Conservation (phyloP, 169 alveolate species). For the Eimeria acervulina region DNA sequence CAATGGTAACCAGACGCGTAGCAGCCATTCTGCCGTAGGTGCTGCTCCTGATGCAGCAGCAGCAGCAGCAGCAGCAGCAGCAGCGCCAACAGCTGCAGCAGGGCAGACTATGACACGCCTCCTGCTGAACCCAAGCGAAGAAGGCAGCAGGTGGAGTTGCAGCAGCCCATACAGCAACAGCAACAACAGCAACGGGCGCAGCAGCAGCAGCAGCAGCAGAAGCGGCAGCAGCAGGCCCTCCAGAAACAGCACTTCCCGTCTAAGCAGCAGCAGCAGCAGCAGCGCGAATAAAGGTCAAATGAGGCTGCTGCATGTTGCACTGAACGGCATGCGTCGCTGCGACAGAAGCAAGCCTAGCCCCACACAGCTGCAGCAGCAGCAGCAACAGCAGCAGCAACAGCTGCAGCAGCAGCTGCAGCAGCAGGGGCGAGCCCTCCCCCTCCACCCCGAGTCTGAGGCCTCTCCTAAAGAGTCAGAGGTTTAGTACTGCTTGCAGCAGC, state of each 20-base stretch:
- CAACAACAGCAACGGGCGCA: slow-evolving; percentile 38
- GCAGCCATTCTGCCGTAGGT: too few species aligned
- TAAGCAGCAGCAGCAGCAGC: slow-evolving; percentile 51
- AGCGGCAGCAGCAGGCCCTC: slow-evolving; percentile 12
- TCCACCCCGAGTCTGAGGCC: not conserved
- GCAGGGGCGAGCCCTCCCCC: not conserved
- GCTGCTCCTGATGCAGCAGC: too few species aligned
- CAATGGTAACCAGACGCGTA: too few species aligned
- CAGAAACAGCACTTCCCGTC: slow-evolving; percentile 27
- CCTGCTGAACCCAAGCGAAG: slow-evolving; percentile 26
- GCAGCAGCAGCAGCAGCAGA: slow-evolving; percentile 63
- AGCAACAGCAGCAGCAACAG: slow-evolving; percentile 62
- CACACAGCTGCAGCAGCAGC: not conserved
- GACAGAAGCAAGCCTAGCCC: slow-evolving; percentile 2
- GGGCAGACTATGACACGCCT: not conserved
- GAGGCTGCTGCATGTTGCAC: slow-evolving; percentile 74
- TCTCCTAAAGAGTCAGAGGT: not conserved
- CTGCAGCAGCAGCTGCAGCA: slow-evolving; percentile 71
- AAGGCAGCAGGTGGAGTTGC: slow-evolving; percentile 46
- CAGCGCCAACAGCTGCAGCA: not conserved
- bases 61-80: not conserved
- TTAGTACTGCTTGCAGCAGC: slow-evolving; percentile 3
- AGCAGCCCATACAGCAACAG: slow-evolving; percentile 56
- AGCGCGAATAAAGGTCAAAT: slow-evolving; percentile 62
- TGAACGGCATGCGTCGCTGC: slow-evolving; percentile 71